Conservation (phyloP, 1,284 basidiomycete genomes). For the Cutaneotrichosporon sp. region DNA sequence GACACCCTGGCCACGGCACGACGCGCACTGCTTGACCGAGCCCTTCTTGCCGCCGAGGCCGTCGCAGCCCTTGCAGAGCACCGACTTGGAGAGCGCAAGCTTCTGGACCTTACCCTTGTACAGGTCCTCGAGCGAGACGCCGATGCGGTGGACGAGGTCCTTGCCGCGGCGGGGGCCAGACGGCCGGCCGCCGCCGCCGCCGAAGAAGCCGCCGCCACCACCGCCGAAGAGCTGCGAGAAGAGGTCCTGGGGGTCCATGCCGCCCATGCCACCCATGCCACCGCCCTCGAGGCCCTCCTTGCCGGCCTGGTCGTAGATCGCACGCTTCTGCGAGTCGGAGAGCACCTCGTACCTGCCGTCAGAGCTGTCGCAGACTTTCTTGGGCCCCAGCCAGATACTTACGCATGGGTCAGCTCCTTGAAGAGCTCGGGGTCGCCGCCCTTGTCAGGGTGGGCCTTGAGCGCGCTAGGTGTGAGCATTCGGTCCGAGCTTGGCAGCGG, state of each 20-base stretch:
- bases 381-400: too few relatives aligned
- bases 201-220: constrained; percentile 63
- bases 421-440: constrained; percentile 95
- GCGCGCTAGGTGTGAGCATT: constrained; percentile 62
- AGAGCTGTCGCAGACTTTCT: background rate
- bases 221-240: constrained; percentile 94
- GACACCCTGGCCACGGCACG: constrained; percentile 89
- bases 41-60: constrained; percentile 98
- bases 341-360: constrained; percentile 81
- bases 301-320: constrained; percentile 86
- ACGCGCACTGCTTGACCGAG: constrained; percentile 76
- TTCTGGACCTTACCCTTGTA: constrained; percentile 99
- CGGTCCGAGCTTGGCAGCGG: constrained; percentile 9
- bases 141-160: constrained; percentile 96
- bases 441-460: constrained; percentile 92
- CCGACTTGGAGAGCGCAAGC: constrained; percentile 92
- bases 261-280: constrained; percentile 64
- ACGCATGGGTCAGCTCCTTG: constrained; percentile 98
- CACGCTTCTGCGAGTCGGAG: constrained; percentile 83
- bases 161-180: constrained; percentile 94
- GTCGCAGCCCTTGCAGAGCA: constrained; percentile 90
- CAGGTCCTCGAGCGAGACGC: constrained; percentile 94
- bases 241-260: constrained; percentile 97
- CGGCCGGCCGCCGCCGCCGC: constrained; percentile 58
- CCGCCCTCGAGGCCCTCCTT: constrained; percentile 88